Percentiles rank a stretch among this genome's conserved stretches.
Evolutionary conservation across 2,329 filamentous ascomycete genomes (phyloP).

Genomic region (Microsporum ferrugineum): DNA sequence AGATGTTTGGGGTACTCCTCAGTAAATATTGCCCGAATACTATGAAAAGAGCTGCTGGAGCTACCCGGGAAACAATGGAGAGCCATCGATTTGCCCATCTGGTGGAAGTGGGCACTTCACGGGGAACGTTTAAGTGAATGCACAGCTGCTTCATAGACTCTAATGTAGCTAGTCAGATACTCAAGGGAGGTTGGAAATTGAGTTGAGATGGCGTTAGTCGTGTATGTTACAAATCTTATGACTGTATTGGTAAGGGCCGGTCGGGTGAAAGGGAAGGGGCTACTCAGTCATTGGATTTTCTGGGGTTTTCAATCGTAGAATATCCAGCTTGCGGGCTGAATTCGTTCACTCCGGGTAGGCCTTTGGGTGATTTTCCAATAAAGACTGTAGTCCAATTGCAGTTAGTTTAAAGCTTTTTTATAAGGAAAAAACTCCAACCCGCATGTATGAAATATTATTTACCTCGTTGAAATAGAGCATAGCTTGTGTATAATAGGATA

Average conservation of each 20-base stretch:
- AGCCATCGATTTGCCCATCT: neutral
- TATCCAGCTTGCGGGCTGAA: neutral
- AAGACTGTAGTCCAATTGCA: conserved; percentile 5
- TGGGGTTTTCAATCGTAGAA: neutral
- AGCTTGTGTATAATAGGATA: conserved; percentile 20
- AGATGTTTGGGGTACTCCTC: neutral
- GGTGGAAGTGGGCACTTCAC: neutral
- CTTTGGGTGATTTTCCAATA: conserved; percentile 7
- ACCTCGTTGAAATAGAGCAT: conserved; percentile 21
- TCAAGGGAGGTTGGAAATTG: neutral
- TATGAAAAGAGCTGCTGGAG: neutral
- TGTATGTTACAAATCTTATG: neutral
- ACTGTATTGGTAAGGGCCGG: neutral
- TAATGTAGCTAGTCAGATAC: neutral
- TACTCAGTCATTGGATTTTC: neutral
- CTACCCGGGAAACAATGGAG: neutral
- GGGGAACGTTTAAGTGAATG: neutral
- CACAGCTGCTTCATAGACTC: neutral
- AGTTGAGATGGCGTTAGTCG: neutral
- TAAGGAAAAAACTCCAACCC: neutral
- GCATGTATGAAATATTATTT: neutral
- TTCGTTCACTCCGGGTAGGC: conserved; percentile 9
- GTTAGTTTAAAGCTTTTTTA: neutral
- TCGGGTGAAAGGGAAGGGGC: neutral
- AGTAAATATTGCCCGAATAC: neutral